Conservation (phyloP, 2,329 filamentous ascomycete genomes). For the Trematosphaeria pertusa region DNA sequence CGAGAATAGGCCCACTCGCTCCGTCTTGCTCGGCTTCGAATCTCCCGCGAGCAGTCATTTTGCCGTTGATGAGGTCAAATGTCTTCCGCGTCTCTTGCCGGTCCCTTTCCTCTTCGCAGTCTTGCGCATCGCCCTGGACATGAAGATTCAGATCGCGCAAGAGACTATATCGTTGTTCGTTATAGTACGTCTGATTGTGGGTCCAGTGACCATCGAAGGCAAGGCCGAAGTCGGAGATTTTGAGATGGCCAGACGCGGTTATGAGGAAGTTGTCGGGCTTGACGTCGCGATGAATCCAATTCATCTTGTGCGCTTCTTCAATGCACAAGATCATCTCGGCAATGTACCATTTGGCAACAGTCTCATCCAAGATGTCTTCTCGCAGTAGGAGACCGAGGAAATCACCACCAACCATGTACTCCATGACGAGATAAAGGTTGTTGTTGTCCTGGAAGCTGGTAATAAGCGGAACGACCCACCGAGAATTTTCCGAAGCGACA, state of each 20-base stretch:
- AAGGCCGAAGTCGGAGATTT: slow-evolving; percentile 95
- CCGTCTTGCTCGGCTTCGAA: slow-evolving; percentile 30
- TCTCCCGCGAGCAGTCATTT: slow-evolving; percentile 17
- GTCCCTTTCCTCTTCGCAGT: slow-evolving; percentile 61
- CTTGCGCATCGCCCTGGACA: slow-evolving; percentile 75
- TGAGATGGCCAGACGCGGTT: slow-evolving; percentile 84
- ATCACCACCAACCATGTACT: slow-evolving; percentile 97
- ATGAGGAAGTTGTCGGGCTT: slow-evolving; percentile 98
- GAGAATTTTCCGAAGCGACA: slow-evolving; percentile 84
- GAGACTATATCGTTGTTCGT: slow-evolving; percentile 79
- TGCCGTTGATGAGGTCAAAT: slow-evolving; percentile 47
- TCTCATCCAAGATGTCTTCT: slow-evolving; percentile 81
- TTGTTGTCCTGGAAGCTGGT: slow-evolving; percentile 86
- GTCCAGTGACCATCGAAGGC: slow-evolving; percentile 96
- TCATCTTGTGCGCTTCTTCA: slow-evolving; percentile 86
- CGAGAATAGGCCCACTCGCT: slow-evolving; percentile 40
- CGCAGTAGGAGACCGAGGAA: slow-evolving; percentile 87
- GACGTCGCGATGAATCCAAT: slow-evolving; percentile 93
- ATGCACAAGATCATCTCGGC: slow-evolving; percentile 97
- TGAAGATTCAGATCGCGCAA: slow-evolving; percentile 77
- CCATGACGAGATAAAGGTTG: slow-evolving; percentile 93
- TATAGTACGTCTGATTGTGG: slow-evolving; percentile 87
- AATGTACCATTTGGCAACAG: slow-evolving; percentile 82
- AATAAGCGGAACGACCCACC: slow-evolving; percentile 88
- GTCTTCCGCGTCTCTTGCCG: slow-evolving; percentile 61